Conservation (phyloP, 73 alveolate genomes). For the Stentor roeselii region DNA sequence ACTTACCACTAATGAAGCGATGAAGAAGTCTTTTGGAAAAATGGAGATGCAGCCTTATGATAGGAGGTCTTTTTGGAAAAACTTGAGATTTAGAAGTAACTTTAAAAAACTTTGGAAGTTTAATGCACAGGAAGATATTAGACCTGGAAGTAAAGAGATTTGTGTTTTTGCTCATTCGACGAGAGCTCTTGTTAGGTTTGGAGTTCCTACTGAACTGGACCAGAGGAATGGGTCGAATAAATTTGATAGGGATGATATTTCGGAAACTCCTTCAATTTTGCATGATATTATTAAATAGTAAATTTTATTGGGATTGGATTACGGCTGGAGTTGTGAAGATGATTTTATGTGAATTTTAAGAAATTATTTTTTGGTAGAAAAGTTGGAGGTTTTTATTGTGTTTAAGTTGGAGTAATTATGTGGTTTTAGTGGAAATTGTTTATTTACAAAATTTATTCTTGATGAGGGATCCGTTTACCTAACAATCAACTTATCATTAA, state of each 20-base stretch:
- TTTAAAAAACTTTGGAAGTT: background rate
- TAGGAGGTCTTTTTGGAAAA: background rate
- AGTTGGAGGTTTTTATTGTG: too few species aligned
- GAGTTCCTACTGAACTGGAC: background rate
- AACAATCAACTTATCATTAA: too few species aligned
- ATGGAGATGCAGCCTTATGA: background rate
- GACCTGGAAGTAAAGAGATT: background rate
- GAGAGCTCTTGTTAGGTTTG: background rate
- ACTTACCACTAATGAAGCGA: conserved; percentile 18
- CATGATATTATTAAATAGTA: background rate
- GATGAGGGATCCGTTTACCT: too few species aligned
- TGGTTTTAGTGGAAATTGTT: too few species aligned
- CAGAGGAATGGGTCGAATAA: background rate
- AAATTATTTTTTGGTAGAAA: too few species aligned
- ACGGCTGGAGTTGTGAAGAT: too few species aligned
- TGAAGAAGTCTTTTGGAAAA: background rate
- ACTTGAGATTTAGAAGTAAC: background rate
- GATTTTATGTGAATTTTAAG: too few species aligned
- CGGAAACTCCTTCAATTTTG: background rate
- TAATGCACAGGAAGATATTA: background rate
- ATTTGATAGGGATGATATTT: background rate
- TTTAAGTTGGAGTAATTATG: too few species aligned
- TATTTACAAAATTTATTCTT: too few species aligned
- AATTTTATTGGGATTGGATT: too few species aligned
- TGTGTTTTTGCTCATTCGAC: background rate